Evolutionary conservation across 345 rosid species (phyloP), one percentile per base, ranked within the genome.

Genomic region (Eucalyptus sideroxylon): DNA sequence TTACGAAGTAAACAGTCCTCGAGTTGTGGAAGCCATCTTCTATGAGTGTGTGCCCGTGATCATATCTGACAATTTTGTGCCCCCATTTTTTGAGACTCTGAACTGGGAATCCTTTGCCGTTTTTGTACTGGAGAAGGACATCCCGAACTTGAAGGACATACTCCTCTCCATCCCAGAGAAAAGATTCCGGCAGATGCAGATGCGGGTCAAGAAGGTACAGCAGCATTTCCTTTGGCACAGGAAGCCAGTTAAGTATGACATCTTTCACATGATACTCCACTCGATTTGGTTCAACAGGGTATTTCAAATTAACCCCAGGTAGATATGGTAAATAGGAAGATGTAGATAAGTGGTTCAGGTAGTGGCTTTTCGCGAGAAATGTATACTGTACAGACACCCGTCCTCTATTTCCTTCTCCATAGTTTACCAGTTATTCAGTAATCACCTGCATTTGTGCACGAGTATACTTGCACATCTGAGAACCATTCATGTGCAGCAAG

Each of bases 191-290:
- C 88, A 88, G 91, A 94, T 97, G 99, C 99, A 97, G 92, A 91
- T 92, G 96, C 93, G 95, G 87, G 98, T 97, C 26, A 96, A 94
- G 93, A 96, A 90, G 93, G 98, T 95, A 44, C 98, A 98, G 53
- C 95, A 95, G 91, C 99, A 98, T 96, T 98, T 98, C 89, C 98
- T 98, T 87, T 98, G 99, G 99, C 98, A 97, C 92, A 86, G 93
- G 50, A 95, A 87, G 87, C 98, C 99, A 2, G 95, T 93, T 77
- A 98, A 93, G 90, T 98, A 95, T 82, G 99, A 96, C 72, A 89
- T 97, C 53, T 98, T 98, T 93, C 97, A 98, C 91, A 98, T 98
- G 99, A 97, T 98, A 89, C 98, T 98, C 69, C 98, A 98, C 89
- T 95, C 99, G 34, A 91, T 96, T 86, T 98, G 99, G 99, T 96